These are phyloP conservation scores for Malus hybrid DNA, from an alignment of 331 rosid species.

Conservation along the genomic window DNA sequence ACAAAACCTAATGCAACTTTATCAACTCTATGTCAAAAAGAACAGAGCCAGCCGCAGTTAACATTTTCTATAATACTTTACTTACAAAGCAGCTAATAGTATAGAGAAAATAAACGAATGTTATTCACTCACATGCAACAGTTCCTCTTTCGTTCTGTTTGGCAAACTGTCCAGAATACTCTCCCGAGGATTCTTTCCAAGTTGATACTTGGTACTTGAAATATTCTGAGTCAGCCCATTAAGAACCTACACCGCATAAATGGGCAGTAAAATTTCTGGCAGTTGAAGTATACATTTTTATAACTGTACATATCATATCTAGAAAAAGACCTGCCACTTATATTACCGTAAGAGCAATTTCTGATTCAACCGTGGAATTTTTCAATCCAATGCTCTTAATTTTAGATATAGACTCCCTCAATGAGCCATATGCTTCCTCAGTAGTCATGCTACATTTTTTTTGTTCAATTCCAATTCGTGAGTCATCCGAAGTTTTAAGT, in stretches of 20 bases:
- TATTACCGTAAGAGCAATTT: constrained; percentile 66
- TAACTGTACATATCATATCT: not conserved
- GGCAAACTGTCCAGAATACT: constrained; percentile 79
- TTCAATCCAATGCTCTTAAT: constrained; percentile 58
- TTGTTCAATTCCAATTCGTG: constrained; percentile 55
- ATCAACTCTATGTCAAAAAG: not conserved
- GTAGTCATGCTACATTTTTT: constrained; percentile 55
- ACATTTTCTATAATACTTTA: not conserved
- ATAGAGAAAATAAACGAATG: not conserved
- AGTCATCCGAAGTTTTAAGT: constrained; percentile 58
- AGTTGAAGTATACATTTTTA: not conserved
- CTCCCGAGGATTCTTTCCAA: constrained; percentile 79
- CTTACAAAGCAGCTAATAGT: not conserved
- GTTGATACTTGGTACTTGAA: constrained; percentile 72
- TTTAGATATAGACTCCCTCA: constrained; percentile 66
- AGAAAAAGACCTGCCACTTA: constrained; percentile 2
- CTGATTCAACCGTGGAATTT: constrained; percentile 63
- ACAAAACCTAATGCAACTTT: constrained; percentile 13
- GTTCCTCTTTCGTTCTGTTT: constrained; percentile 57
- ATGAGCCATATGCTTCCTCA: constrained; percentile 63
- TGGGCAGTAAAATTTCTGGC: not conserved
- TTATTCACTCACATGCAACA: constrained; percentile 70
- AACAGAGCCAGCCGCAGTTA: not conserved
- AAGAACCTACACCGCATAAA: constrained; percentile 51
- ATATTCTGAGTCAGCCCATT: constrained; percentile 84